Conservation (phyloP, 2,329 filamentous ascomycete genomes). For the Verruconis gallopava region DNA sequence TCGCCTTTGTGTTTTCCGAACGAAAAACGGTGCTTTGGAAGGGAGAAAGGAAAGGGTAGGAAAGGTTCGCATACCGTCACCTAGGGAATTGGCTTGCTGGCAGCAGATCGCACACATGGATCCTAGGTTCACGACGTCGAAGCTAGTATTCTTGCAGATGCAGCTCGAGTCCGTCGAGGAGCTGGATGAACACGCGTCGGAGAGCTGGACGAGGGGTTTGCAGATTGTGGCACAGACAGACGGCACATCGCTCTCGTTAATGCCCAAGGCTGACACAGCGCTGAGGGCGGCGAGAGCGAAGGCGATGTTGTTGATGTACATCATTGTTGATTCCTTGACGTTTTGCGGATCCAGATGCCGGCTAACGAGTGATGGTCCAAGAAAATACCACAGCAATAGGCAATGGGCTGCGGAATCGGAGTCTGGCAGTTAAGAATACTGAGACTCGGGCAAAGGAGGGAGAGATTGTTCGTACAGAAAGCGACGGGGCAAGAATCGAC, state of each 20-base stretch:
- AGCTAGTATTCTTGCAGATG: slow-evolving; percentile 8
- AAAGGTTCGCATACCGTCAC: not conserved
- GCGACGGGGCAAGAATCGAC: too few species aligned
- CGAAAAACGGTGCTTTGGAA: too few species aligned
- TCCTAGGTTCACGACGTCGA: slow-evolving; percentile 6
- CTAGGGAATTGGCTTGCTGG: slow-evolving; percentile 3
- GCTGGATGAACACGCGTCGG: not conserved
- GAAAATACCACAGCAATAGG: too few species aligned
- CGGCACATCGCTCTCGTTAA: slow-evolving; percentile 6
- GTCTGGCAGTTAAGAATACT: too few species aligned
- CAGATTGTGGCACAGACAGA: slow-evolving; percentile 3
- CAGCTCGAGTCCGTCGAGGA: slow-evolving; percentile 3
- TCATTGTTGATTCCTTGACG: not conserved
- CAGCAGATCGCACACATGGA: slow-evolving; percentile 7
- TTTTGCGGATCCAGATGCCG: too few species aligned
- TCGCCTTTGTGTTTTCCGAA: too few species aligned
- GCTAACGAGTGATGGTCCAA: too few species aligned
- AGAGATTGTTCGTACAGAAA: too few species aligned
- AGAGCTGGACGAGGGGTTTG: slow-evolving; percentile 5
- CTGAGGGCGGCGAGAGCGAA: not conserved
- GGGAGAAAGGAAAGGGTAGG: too few species aligned
- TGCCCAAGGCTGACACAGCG: not conserved
- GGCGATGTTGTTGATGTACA: not conserved
- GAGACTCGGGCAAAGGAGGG: too few species aligned
- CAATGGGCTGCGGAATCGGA: too few species aligned